A percentile compares a stretch with the other conserved stretches of the same genome.
Conservation (phyloP, 108 stramenopile species). For the Cyclotella sp. region DNA sequence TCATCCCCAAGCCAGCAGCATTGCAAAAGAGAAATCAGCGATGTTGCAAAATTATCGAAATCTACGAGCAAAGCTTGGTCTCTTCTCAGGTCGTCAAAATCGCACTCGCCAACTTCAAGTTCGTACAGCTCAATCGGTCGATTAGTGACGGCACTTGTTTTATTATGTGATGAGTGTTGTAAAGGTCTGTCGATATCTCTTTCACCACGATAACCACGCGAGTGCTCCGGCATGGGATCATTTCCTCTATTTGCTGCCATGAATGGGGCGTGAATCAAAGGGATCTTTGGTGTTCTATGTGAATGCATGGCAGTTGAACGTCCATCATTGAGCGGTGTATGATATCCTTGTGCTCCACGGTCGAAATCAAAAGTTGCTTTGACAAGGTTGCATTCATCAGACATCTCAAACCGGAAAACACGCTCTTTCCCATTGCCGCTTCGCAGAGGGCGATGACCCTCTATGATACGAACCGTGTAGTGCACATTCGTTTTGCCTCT, state of each 20-base stretch:
- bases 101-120: constrained; percentile 60
- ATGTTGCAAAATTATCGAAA: constrained; percentile 55
- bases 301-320: not conserved
- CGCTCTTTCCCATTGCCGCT: constrained; percentile 43
- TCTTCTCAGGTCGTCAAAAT: constrained; percentile 47
- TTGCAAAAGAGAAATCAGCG: constrained; percentile 50
- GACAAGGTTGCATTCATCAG: constrained; percentile 52
- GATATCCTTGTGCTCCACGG: not conserved
- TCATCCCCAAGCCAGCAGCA: constrained; percentile 45
- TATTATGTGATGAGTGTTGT: constrained; percentile 15
- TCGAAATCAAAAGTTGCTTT: constrained; percentile 3
- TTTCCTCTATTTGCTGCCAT: constrained; percentile 37
- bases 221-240: constrained; percentile 13
- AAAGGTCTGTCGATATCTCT: not conserved
- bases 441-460: constrained; percentile 38
- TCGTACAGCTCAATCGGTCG: constrained; percentile 49
- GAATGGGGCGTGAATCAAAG: constrained; percentile 44
- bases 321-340: constrained; percentile 23
- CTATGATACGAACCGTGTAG: constrained; percentile 49
- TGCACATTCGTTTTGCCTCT: constrained; percentile 18
- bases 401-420: constrained; percentile 59
- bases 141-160: constrained; percentile 2
- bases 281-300: constrained; percentile 26
- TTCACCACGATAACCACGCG: constrained; percentile 4
- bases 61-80: constrained; percentile 61